These are phyloP conservation scores for Globisporangium splendens DNA, from an alignment of 352 stramenopile species.

Conservation along the genomic window DNA sequence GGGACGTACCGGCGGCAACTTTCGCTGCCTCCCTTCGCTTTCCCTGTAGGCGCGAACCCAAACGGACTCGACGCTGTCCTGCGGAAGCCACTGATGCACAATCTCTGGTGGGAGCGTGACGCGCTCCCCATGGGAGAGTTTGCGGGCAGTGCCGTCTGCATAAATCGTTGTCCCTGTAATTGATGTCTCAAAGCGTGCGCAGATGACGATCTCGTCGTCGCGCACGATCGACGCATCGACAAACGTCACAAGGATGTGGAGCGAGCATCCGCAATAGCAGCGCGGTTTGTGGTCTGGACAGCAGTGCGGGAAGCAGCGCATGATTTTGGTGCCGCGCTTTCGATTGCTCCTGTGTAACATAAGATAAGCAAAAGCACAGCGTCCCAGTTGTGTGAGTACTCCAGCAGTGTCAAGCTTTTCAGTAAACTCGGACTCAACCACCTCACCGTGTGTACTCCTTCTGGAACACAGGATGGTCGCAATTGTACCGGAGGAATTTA, in stretches of 20 bases:
- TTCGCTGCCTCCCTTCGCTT: constrained; percentile 29
- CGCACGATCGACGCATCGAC: constrained; percentile 2
- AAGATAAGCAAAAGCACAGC: too few species aligned
- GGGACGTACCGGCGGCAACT: constrained; percentile 19
- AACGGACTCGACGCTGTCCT: constrained; percentile 12
- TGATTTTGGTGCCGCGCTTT: constrained; percentile 20
- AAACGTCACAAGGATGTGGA: constrained; percentile 32
- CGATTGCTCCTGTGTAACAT: constrained; percentile 18
- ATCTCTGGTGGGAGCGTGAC: constrained; percentile 16
- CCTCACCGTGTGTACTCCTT: constrained; percentile 26
- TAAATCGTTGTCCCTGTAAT: too few species aligned
- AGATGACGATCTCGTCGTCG: constrained; percentile 28
- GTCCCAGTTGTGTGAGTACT: too few species aligned
- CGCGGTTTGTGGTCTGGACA: constrained; percentile 24
- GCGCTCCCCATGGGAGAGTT: constrained; percentile 18
- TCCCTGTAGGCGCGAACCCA: constrained; percentile 42
- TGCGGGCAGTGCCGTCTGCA: background rate
- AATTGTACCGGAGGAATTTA: constrained; percentile 29
- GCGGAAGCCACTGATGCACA: constrained; percentile 3
- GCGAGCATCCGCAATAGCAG: constrained; percentile 29
- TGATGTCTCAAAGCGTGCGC: constrained; percentile 38
- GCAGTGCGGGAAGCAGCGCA: constrained; percentile 34
- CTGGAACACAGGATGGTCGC: constrained; percentile 33
- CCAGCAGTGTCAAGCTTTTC: too few species aligned
- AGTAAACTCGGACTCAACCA: too few species aligned